phyloP scores from a whole-genome alignment of 1,139 yeast species.

The Kluyveromyces marxianus region DNA sequence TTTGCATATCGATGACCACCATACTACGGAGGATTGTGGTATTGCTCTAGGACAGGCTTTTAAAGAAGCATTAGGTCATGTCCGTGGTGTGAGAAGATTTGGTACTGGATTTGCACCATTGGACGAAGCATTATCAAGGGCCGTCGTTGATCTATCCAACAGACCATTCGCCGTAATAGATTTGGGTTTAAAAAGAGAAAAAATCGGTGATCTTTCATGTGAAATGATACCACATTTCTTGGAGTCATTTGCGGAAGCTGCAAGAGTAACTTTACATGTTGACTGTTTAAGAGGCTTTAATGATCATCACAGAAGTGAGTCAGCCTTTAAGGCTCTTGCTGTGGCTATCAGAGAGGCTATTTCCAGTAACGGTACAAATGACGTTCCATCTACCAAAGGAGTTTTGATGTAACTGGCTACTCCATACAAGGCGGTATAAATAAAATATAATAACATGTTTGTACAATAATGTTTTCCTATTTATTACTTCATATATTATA shows the following conservation, averaged over 20 bases:
- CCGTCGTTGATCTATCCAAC: conserved; percentile 88
- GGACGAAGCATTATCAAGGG: conserved; percentile 90
- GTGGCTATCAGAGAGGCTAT: conserved; percentile 84
- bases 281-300: conserved; percentile 89
- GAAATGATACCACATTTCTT: conserved; percentile 97
- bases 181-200: conserved; percentile 83
- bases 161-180: conserved; percentile 90
- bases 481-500: no score
- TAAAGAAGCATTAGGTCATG: conserved; percentile 81
- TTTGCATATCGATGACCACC: conserved; percentile 93
- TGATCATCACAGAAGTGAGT: conserved; percentile 94
- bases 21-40: conserved; percentile 92
- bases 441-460: neutral
- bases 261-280: conserved; percentile 84
- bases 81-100: conserved; percentile 85
- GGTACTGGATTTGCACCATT: conserved; percentile 95
- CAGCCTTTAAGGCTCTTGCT: conserved; percentile 94
- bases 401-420: conserved; percentile 41
- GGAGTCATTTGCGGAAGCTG: conserved; percentile 89
- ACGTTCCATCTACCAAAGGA: conserved; percentile 94
- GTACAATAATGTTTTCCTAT: neutral
- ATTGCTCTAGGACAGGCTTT: conserved; percentile 87
- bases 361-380: conserved; percentile 75
- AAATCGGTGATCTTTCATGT: conserved; percentile 82
- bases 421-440: neutral